These are phyloP conservation scores for Schwanniomyces polymorphus DNA, from an alignment of 805 yeast species.

Conservation along the genomic window DNA sequence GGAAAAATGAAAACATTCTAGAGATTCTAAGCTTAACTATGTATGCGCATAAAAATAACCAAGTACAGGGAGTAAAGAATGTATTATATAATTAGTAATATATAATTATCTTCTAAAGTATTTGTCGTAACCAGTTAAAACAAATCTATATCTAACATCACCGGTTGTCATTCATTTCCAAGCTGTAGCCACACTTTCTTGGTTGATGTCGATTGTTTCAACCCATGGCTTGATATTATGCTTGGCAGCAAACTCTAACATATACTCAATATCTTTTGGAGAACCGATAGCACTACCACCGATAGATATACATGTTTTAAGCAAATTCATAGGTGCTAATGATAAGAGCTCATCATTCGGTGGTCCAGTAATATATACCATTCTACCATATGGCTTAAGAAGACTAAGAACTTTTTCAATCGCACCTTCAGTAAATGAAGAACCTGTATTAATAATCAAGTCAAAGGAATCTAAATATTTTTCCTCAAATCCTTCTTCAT, in stretches of 20 bases:
- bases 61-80: too few relatives aligned
- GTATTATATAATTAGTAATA: too few relatives aligned
- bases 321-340: slow-evolving; percentile 22
- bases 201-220: slow-evolving; percentile 35
- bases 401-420: slow-evolving; percentile 29
- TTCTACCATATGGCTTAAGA: background rate
- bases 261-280: slow-evolving; percentile 33
- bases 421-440: slow-evolving; percentile 50
- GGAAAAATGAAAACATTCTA: too few relatives aligned
- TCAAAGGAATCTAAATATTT: too few relatives aligned
- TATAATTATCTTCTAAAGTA: background rate
- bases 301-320: slow-evolving; percentile 25
- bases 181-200: slow-evolving; percentile 32
- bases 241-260: slow-evolving; percentile 40
- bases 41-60: too few relatives aligned
- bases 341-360: slow-evolving; percentile 23
- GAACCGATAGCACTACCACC: slow-evolving; percentile 36
- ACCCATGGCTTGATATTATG: slow-evolving; percentile 33
- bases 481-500: slow-evolving; percentile 40
- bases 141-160: slow-evolving; percentile 51
- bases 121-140: slow-evolving; percentile 55
- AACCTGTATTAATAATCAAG: too few relatives aligned
- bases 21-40: too few relatives aligned
- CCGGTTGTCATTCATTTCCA: slow-evolving; percentile 30
- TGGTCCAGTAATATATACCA: slow-evolving; percentile 35